Evolutionary conservation across 176 grass and related monocot genomes (phyloP).

Genomic region (Canna indica): DNA sequence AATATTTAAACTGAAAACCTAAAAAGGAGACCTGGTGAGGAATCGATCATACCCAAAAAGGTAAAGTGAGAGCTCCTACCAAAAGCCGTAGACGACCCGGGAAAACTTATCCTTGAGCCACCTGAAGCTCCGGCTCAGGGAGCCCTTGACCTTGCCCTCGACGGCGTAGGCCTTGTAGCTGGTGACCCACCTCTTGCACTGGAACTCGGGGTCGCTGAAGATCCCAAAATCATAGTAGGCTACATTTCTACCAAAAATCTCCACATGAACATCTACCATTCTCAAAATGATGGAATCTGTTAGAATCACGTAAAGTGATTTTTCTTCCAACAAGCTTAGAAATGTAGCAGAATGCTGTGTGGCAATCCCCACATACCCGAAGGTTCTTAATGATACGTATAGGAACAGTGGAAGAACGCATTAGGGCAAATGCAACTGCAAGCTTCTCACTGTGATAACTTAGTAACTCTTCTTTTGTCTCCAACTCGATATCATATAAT

Average conservation of each 20-base stretch:
- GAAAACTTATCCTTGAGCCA: constrained; percentile 78
- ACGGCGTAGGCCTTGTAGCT: constrained; percentile 70
- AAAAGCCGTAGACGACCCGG: constrained; percentile 52
- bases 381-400: constrained; percentile 85
- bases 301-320: constrained; percentile 61
- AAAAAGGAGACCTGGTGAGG: background rate
- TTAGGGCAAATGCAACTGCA: constrained; percentile 63
- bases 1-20: background rate
- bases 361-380: constrained; percentile 68
- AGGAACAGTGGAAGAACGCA: constrained; percentile 34
- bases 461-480: constrained; percentile 64
- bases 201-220: constrained; percentile 43
- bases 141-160: constrained; percentile 73
- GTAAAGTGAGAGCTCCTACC: background rate
- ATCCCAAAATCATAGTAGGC: background rate
- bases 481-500: constrained; percentile 58
- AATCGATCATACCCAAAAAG: background rate
- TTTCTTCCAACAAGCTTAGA: constrained; percentile 43
- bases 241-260: constrained; percentile 45
- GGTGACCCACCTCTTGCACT: constrained; percentile 69
- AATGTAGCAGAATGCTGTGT: constrained; percentile 63
- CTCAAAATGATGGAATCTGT: constrained; percentile 65
- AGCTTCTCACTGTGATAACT: constrained; percentile 75
- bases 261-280: constrained; percentile 70
- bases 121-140: constrained; percentile 68